Base-by-base conservation (phyloP, 768 basidiomycete genomes). In the Collybiopsis confluens region DNA sequence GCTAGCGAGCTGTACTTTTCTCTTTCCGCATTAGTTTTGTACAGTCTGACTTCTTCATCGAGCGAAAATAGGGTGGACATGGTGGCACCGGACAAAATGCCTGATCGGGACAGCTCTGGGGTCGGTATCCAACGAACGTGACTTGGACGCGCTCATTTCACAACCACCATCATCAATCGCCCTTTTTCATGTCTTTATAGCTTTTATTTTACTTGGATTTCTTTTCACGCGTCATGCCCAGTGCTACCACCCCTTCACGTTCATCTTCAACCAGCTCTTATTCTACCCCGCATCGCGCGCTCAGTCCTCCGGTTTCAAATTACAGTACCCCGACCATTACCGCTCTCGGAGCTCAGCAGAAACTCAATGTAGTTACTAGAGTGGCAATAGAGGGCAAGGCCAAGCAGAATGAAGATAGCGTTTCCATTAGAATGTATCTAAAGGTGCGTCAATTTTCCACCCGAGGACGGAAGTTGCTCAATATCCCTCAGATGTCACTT, bases 11-110 rank as follows among this genome's bases (percentile, higher is more conserved):
- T 93, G 62, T 86, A 88, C 63, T 85, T 86, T 65, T 98, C 97
- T 46, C 96, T 76, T 63, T 97, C 93, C 6, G 89, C 78, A 64
- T 96, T 96, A 26, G 82, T 91, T 13, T 80, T 84, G 73, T 91
- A 92, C 11, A 97, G 74, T 30, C 95, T 81, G 7, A 88, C 93
- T 67, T 98, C 95, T 78, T 97, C 93, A 65, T 97, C 94, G 54
- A 94, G 81, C 52, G 81, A 86, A 40, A 85, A 62, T 23, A 67
- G 59, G 4, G 64, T 54, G 2, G 75, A 65, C 76, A 78, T 75
- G 47, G 40, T 24, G 40, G 43, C 43, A 27, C 37, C 11, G 23
- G 38, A 28, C 7, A 24, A 9, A 15, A 24, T 46, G 23, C 21
- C 15, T 2, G 26, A 24, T 46, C 24, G 27, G 16, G 56, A 56